Percentiles rank a stretch among this genome's conserved stretches.
Evolutionary conservation across 2,329 filamentous ascomycete genomes (phyloP).

Genomic region (Ampelomyces quisqualis): DNA sequence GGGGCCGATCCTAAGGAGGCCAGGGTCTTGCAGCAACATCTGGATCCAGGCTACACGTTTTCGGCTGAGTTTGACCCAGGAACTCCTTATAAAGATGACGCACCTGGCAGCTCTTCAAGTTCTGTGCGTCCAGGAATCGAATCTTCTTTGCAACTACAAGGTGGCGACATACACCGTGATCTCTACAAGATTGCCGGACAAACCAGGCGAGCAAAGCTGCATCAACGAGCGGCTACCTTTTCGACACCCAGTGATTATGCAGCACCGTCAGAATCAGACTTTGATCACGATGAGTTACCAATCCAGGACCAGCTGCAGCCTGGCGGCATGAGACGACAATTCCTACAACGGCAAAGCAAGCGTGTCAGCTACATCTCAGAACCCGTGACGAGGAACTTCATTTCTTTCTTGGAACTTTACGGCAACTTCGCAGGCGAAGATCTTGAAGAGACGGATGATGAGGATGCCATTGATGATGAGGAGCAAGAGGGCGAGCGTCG

Average conservation of each 20-base stretch:
- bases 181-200: constrained; percentile 72
- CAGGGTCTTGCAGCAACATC: constrained; percentile 45
- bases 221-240: constrained; percentile 66
- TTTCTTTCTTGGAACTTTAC: constrained; percentile 74
- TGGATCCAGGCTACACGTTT: constrained; percentile 44
- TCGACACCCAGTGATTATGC: constrained; percentile 52
- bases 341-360: constrained; percentile 47
- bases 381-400: constrained; percentile 67
- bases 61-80: constrained; percentile 48
- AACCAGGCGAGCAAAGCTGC: constrained; percentile 46
- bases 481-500: constrained; percentile 58
- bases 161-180: constrained; percentile 76
- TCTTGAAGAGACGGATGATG: constrained; percentile 59
- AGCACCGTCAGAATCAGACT: constrained; percentile 22
- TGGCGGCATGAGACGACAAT: constrained; percentile 58
- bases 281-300: constrained; percentile 42
- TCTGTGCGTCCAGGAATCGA: constrained; percentile 44
- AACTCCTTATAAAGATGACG: constrained; percentile 23
- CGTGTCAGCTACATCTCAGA: constrained; percentile 48
- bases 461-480: constrained; percentile 54
- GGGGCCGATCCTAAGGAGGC: constrained; percentile 35
- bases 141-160: constrained; percentile 70
- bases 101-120: constrained; percentile 25
- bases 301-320: constrained; percentile 52
- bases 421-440: constrained; percentile 77